Base-by-base conservation (phyloP, 768 basidiomycete genomes). In the Russula virescens region DNA sequence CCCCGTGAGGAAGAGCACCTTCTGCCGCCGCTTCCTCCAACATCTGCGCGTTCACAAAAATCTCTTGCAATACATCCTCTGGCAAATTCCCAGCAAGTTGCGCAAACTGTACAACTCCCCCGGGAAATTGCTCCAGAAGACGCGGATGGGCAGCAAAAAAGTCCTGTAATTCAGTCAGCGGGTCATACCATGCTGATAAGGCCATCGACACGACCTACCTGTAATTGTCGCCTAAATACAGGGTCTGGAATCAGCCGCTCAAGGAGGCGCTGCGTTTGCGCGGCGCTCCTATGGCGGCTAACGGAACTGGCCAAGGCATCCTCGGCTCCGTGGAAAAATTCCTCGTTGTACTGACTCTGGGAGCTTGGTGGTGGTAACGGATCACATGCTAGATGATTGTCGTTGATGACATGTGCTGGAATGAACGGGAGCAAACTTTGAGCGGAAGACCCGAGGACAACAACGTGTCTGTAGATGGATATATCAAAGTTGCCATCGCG, bases 291-390 rank as follows among this genome's bases (percentile, higher is more conserved):
- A 46, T 73, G 63, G 46, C 74, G 73, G 23, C 18, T 46, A 34
- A 54, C 31, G 54, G 61, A 46, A 49, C 69, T 55, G 21, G 76
- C 71, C 54, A 81, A 77, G 18, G 77, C 69, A 65, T 87, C 85
- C 55, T 86, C 85, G 3, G 79, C 75, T 2, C 83, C 83, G 18
- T 73, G 75, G 76, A 98, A 95, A 74, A 94, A 97, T n/a, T 72
- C 72, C 4, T 80, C 75, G 64, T 93, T 80, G 73, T 97, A 97
- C 45, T 68, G 71, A 38, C 79, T 87, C 2, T 84, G 69, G 2
- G 80, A 74, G 1, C 80, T 79, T 7, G 74, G 75, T 0, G 95
- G 94, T 0, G 95, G 93, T 2, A 96, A 76, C 0, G 95, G 94
- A 70, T 98, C 96, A 68, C 88, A 97, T 10, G 87, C 84, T 63